Evolutionary conservation across 306 rosid species (phyloP), one percentile per base, ranked within the genome.

Genomic region (Prunus fruticosa): DNA sequence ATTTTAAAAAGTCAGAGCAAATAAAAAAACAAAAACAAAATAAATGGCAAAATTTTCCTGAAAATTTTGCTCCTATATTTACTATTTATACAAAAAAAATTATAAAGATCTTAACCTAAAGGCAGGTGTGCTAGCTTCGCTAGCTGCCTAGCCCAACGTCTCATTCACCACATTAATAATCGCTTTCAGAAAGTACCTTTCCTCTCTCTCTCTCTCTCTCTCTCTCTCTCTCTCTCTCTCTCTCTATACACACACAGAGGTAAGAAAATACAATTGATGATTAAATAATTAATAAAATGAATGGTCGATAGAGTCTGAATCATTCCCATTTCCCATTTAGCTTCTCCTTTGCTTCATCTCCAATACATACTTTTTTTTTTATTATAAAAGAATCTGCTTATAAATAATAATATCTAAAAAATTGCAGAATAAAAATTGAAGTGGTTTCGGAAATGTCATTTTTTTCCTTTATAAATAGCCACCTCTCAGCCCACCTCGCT

Each of bases 391-490:
- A 10, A 10, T 47, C 2, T 47, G 15, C 43, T 6, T 38, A 6
- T 38, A 38, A 38, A 6, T 38, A 38, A 38, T 49, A 49, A 49
- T 49, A 49, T 11, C 43, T 11, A 14, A 13, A 49, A 49, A 49
- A 15, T 74, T 50, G 22, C 25, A 25, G 53, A 67, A 49, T 57
- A 62, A 46, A 67, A 20, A 49, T 45, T 34, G 62, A 56, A 69
- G 57, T 25, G 20, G 54, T 72, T 83, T 71, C 84, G 83, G 84
- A 83, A 73, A 84, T 73, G 87, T 84, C 84, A 25, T 73, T 85
- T 83, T 83, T 84, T 77, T 69, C 77, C 89, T 86, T 86, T 87
- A 92, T 91, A 92, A 88, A 92, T 83, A 80, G 83, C 89, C 79
- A 62, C 81, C 78, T 78, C 92, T 78, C 70, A 41, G 53, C 72